Evolutionary conservation across 2,329 filamentous ascomycete species (phyloP), one percentile per base, ranked within the genome.

Genomic region (Sporothrix euskadiensis): DNA sequence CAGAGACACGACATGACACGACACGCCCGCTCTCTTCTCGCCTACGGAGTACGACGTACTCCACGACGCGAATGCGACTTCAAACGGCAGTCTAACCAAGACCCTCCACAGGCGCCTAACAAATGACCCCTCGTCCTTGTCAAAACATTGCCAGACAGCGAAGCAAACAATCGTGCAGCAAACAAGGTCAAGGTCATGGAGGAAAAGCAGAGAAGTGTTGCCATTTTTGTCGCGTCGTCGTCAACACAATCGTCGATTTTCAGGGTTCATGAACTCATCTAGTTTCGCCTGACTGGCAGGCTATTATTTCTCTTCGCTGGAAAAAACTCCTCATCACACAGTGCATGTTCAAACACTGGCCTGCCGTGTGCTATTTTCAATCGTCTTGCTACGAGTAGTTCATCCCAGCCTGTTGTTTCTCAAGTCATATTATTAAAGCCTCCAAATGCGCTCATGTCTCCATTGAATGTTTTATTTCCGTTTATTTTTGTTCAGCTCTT

Each of bases 31-130:
- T 9, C 8, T 44, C 12, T 54, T 54, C 49, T 22, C 19, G 1
- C 19, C 9, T 26, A 26, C 2, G 26, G 26, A 26, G 26, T 26
- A 26, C 26, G 26, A 26, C 14, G n/a, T 22, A 26, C 19, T 66
- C 30, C 66, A 69, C 66, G 30, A 54, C 47, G 66, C 66, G 47
- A 54, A n/a, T 69, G 47, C 66, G 47, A 69, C 66, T 39, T 52
- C 19, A 54, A 54, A 39, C 66, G 47, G 44, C 30, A 69, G 66
- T 52, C 22, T 52, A 22, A 3, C 44, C 22, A 49, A 19, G 22
- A 41, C 61, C n/a, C 26, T 35, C 26, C 9, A 44, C 22, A 30
- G 61, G 22, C 41, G 61, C 61, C 30, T 47, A 26, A 47, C 12
- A 41, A 47, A n/a, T 19, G n/a, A 14, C 16, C 59, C 61, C 35